Base-by-base conservation (phyloP, 139 green algal genomes). In the Tetradesmus obliquus region DNA sequence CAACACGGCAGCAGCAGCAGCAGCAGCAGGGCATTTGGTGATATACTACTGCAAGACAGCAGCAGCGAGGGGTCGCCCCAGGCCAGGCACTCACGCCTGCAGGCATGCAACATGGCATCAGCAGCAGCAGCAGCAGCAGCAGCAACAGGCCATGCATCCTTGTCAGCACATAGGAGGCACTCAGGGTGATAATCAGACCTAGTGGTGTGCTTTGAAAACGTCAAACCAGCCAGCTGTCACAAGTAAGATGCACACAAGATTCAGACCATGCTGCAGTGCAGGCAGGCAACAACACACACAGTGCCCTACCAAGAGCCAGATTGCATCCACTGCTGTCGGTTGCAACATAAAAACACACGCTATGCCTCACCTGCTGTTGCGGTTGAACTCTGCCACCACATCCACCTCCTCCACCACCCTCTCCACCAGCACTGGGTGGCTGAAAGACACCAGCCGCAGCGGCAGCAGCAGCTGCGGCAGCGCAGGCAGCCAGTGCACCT, bases 401-500 rank as follows among this genome's bases (percentile, higher is more conserved):
- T 96, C 91, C 80, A 98, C 97, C 7, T 96, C 97, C 54, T 98
- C 97, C 84, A 97, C 95, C 55, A 97, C 86, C 45, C 87, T 58
- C 74, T 91, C 95, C 8, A 95, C 54, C 80, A 96, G 96, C 62
- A 99, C 96, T 54, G 99, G 94, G 84, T 97, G 93, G 19, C 95
- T 96, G 88, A 98, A 96, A 58, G 97, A 88, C 51, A 97, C 91
- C 19, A 97, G 85, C n/a, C 69, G 84, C 90, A 93, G 82, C 20
- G 58, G 83, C 87, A 93, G 86, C 60, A 91, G 82, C 57, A 83
- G 22, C 55, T 32, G n/a, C n/a, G 24, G 55, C 66, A 93, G 84
- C 17, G 83, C 90, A 54, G 90, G 84, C 66, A 99, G 94, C 97
- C 97, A 99, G n/a, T 97, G 98, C 84, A 99, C 93, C 94, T 99